phyloP scores from a whole-genome alignment of 129 eudicot genomes.

The Lactuca sativa region DNA sequence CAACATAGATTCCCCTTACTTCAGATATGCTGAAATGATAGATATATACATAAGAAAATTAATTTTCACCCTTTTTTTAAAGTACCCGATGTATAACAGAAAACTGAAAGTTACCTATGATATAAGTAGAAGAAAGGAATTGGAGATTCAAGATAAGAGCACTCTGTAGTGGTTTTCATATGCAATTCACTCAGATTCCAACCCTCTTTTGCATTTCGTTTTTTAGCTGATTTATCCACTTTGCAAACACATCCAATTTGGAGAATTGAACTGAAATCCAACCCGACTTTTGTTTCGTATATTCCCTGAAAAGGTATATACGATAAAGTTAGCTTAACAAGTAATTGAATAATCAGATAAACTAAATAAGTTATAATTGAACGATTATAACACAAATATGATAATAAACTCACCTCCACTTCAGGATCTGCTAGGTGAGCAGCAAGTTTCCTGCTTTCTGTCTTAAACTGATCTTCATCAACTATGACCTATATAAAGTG shows the following conservation, averaged over 20 bases:
- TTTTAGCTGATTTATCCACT: conserved; percentile 80
- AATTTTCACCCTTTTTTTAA: neutral
- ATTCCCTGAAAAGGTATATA: conserved; percentile 62
- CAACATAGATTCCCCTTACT: conserved; percentile 74
- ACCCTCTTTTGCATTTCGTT: conserved; percentile 68
- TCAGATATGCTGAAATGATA: conserved; percentile 64
- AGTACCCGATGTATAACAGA: neutral
- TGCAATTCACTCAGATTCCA: conserved; percentile 83
- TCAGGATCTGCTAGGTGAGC: conserved; percentile 99
- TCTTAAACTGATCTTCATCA: conserved; percentile 82
- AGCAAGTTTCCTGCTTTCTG: conserved; percentile 79
- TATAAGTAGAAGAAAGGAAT: conserved; percentile 81
- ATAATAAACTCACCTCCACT: conserved; percentile 67
- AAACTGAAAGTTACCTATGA: conserved; percentile 63
- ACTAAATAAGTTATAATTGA: neutral
- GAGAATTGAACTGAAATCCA: conserved; percentile 68
- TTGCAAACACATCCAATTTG: conserved; percentile 99
- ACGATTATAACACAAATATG: neutral
- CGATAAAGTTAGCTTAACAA: neutral
- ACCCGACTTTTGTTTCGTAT: conserved; percentile 83
- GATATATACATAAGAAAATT: neutral
- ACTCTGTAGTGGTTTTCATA: conserved; percentile 96
- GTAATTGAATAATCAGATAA: conserved; percentile 1
- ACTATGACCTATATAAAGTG: conserved; percentile 52
- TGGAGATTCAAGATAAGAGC: conserved; percentile 80